phyloP scores from a whole-genome alignment of 202 grass and related monocot species.

The Elaeis oleifera region DNA sequence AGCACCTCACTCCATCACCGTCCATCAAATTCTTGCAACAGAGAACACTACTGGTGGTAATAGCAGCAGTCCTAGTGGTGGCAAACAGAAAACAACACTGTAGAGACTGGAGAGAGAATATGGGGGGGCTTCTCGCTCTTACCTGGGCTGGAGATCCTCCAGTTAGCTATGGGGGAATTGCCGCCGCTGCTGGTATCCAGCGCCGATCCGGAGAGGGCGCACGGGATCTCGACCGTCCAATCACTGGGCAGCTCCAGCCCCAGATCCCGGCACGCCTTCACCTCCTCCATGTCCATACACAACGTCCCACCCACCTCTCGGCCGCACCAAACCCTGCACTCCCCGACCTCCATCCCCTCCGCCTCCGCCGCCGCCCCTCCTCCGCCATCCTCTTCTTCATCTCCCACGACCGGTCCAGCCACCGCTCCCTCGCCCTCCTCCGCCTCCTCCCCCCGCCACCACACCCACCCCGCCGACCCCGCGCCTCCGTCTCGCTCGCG shows the following conservation, averaged over 20 bases:
- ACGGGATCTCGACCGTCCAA: conserved; percentile 44
- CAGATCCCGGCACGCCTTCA: conserved; percentile 59
- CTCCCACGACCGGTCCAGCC: too few relatives aligned
- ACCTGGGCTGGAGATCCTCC: conserved; percentile 69
- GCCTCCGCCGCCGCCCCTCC: conserved; percentile 44
- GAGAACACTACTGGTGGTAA: too few relatives aligned
- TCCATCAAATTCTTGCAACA: too few relatives aligned
- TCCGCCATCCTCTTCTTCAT: conserved; percentile 2
- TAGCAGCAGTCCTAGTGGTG: neutral
- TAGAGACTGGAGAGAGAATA: too few relatives aligned
- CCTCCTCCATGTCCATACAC: conserved; percentile 66
- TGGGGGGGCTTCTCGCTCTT: neutral
- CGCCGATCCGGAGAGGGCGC: conserved; percentile 29
- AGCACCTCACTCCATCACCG: too few relatives aligned
- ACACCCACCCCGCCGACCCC: conserved; percentile 7
- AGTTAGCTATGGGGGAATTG: conserved; percentile 41
- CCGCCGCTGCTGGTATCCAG: conserved; percentile 31
- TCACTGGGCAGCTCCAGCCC: conserved; percentile 42
- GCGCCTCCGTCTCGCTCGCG: conserved; percentile 68
- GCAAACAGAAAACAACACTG: neutral
- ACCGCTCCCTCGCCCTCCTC: too few relatives aligned
- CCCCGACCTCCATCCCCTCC: conserved; percentile 29
- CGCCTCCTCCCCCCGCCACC: conserved; percentile 27
- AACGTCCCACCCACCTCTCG: conserved; percentile 19
- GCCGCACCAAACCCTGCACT: conserved; percentile 21